Conservation (phyloP, 108 stramenopile species). For the Skeletonema costatum region DNA sequence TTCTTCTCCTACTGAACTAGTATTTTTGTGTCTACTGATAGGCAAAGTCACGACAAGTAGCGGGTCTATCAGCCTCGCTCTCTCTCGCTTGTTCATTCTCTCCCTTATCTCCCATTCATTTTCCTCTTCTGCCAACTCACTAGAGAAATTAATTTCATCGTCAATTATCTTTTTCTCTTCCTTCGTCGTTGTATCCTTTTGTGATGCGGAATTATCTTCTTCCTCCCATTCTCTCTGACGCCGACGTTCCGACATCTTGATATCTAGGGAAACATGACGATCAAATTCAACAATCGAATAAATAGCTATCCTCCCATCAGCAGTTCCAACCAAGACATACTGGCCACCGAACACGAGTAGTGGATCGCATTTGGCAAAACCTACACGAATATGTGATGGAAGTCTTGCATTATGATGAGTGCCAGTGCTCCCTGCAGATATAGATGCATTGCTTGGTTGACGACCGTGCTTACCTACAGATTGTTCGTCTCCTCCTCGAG, state of each 20-base stretch:
- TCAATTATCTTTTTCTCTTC: conserved; percentile 17
- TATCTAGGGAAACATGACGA: conserved; percentile 22
- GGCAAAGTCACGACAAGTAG: conserved; percentile 18
- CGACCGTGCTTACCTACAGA: background rate
- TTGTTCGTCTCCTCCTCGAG: conserved; percentile 3
- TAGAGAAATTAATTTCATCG: background rate
- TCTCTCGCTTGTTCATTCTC: conserved; percentile 12
- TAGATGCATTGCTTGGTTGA: conserved; percentile 30
- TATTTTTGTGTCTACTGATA: background rate
- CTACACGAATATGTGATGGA: conserved; percentile 29
- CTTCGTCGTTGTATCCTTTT: background rate
- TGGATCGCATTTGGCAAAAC: conserved; percentile 34
- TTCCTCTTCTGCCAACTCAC: conserved; percentile 18
- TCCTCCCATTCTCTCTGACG: conserved; percentile 36
- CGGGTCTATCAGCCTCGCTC: conserved; percentile 15
- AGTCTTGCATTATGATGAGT: conserved; percentile 1
- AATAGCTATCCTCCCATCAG: conserved; percentile 37
- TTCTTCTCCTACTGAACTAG: background rate
- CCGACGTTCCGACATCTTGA: conserved; percentile 32
- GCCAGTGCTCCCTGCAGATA: conserved; percentile 15
- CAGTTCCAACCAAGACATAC: conserved; percentile 29
- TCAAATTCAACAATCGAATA: conserved; percentile 36
- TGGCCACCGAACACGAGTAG: conserved; percentile 25
- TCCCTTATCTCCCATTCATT: conserved; percentile 26
- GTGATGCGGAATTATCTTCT: conserved; percentile 15